Evolutionary conservation across 2,329 filamentous ascomycete genomes (phyloP), one percentile per base, ranked within the genome.

Genomic region (Paraconiothyrium brasiliense): DNA sequence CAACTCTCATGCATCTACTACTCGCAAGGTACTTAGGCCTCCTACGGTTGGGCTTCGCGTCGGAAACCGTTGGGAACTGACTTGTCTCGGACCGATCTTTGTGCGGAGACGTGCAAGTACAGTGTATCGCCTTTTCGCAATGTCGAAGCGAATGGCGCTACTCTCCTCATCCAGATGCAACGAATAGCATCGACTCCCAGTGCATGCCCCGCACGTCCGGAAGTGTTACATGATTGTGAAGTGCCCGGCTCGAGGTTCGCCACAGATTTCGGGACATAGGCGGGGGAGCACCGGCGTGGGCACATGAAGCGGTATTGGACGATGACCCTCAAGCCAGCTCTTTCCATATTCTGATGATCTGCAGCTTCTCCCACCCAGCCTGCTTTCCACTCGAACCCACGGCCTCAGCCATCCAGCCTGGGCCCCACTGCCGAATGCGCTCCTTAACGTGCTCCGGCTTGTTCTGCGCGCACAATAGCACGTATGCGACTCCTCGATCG

Each of bases 331-430:
- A 65, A 8, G 41, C 54, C 37, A 14, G 49, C 24, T 57, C 62
- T 57, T 88, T 87, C 91, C 92, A 97, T 75, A 97, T 91, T 75
- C 94, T 87, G 69, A 98, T 83, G 71, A 99, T 91, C 74, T 93
- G 90, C 78, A 99, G 83, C 81, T 91, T 96, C 82, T 99, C 95
- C 94, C 94, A 97, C 0, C 95, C 95, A 34, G 91, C 94, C 78
- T 91, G 88, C 83, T 90, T 93, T 52, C 94, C 94, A 78, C 93
- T 97, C 57, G 85, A 86, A 7, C 92, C 90, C 4, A 97, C 93
- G 20, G 87, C 92, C 76, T 93, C 89, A 10, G 87, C 92, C 63
- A 78, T 84, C 95, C 94, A 98, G 27, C 76, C 82, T 14, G 65
- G 59, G n/a, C 81, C 82, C 87, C 91, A 87, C 3, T 67, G 72